phyloP scores from a whole-genome alignment of 805 yeast species.

The Saccharomyces mikatae region DNA sequence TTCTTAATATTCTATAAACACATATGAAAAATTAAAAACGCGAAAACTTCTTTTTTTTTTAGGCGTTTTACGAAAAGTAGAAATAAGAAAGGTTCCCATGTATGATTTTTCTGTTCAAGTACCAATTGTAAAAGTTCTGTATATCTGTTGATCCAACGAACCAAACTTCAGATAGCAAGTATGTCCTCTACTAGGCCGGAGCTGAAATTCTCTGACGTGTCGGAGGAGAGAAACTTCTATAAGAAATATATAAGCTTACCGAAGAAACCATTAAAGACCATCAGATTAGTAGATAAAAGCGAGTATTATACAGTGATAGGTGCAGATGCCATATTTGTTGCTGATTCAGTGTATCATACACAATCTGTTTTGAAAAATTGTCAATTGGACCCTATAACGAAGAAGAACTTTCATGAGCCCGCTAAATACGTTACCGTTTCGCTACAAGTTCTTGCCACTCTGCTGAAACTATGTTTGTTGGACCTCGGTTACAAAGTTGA shows the following conservation, averaged over 20 bases:
- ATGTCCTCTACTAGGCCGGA: slow-evolving; percentile 44
- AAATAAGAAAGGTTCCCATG: background rate
- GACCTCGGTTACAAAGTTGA: slow-evolving; percentile 72
- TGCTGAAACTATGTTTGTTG: slow-evolving; percentile 59
- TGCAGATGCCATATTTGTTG: slow-evolving; percentile 73
- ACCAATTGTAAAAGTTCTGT: background rate
- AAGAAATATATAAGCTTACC: slow-evolving; percentile 42
- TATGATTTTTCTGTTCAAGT: background rate
- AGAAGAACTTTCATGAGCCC: slow-evolving; percentile 33
- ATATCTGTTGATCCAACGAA: background rate
- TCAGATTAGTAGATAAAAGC: slow-evolving; percentile 72
- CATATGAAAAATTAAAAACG: background rate
- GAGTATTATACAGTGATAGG: slow-evolving; percentile 73
- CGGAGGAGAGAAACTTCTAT: slow-evolving; percentile 43
- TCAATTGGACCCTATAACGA: slow-evolving; percentile 24
- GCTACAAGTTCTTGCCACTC: slow-evolving; percentile 56
- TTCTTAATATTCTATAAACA: background rate
- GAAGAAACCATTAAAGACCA: slow-evolving; percentile 39
- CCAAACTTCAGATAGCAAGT: background rate
- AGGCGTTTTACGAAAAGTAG: background rate
- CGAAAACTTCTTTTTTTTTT: background rate
- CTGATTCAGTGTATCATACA: slow-evolving; percentile 78
- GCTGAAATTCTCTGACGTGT: slow-evolving; percentile 46
- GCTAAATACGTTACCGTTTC: slow-evolving; percentile 63
- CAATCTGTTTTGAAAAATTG: slow-evolving; percentile 64